Conservation (phyloP, 495 filamentous ascomycete species). For the Halenospora varia region DNA sequence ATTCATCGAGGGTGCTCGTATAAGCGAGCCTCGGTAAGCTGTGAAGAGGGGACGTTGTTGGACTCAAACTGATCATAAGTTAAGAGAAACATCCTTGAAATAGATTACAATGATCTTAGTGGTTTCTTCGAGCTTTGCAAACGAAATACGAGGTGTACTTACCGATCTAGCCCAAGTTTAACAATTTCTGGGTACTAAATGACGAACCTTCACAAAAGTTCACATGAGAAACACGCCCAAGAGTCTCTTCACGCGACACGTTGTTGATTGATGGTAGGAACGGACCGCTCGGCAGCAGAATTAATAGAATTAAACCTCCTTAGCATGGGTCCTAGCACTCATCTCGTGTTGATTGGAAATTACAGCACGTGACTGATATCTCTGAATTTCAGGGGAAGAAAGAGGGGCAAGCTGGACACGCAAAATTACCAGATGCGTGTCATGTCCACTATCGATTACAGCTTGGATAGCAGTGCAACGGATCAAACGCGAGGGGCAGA, state of each 20-base stretch:
- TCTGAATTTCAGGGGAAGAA: not conserved
- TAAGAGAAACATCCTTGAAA: too few species aligned
- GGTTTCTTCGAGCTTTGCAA: too few species aligned
- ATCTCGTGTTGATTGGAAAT: not conserved
- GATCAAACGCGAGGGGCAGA: not conserved
- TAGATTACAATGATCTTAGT: too few species aligned
- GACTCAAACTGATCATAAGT: too few species aligned
- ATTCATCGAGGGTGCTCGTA: too few species aligned
- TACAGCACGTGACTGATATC: not conserved
- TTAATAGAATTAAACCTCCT: not conserved
- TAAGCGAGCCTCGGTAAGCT: too few species aligned
- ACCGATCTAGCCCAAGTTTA: too few species aligned
- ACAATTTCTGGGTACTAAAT: too few species aligned
- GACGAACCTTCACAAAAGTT: too few species aligned
- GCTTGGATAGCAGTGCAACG: not conserved
- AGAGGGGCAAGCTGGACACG: not conserved
- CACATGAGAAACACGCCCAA: too few species aligned
- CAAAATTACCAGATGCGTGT: not conserved
- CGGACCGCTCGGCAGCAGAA: not conserved
- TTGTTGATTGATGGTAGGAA: not conserved
- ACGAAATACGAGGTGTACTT: too few species aligned
- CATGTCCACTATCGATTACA: not conserved
- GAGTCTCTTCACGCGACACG: not conserved
- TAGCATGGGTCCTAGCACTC: not conserved
- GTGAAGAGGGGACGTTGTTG: too few species aligned